phyloP scores from a whole-genome alignment of 164 flowering plant genomes.

The Platanus orientalis region DNA sequence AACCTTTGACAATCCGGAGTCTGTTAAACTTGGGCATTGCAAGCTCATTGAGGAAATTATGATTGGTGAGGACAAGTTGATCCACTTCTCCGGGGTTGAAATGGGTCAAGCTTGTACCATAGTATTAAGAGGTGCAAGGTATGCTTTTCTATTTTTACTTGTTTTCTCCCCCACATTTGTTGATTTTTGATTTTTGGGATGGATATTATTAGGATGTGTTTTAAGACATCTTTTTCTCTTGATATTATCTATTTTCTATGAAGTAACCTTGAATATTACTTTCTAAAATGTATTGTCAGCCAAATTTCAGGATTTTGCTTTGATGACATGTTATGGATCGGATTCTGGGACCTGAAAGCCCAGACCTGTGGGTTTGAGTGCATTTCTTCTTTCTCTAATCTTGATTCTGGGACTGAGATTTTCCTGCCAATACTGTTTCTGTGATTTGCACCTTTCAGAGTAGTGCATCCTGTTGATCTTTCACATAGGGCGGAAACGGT shows the following conservation, averaged over 20 bases:
- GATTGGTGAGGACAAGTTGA: conserved; percentile 97
- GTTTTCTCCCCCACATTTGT: not conserved
- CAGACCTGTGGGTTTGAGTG: no score
- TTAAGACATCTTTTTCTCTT: not conserved
- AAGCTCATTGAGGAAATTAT: conserved; percentile 96
- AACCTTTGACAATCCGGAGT: conserved; percentile 97
- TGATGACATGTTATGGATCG: not conserved
- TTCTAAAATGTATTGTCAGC: not conserved
- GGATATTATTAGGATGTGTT: not conserved
- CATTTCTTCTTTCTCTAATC: no score
- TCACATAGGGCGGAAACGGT: no score
- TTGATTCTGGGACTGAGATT: no score
- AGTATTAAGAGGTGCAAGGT: conserved; percentile 98
- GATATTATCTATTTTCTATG: not conserved
- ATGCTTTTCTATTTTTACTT: conserved; percentile 2
- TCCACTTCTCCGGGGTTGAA: conserved; percentile 94
- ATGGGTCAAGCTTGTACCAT: conserved; percentile 99
- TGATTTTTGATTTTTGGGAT: not conserved
- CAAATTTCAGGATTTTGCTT: not conserved
- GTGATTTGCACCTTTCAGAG: no score
- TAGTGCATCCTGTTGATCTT: no score
- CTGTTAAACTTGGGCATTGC: conserved; percentile 97
- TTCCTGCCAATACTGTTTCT: no score
- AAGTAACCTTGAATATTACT: not conserved
- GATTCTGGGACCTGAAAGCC: not conserved